Evolutionary conservation across 1,284 basidiomycete genomes (phyloP).

Genomic region (Cutaneotrichosporon sp.): DNA sequence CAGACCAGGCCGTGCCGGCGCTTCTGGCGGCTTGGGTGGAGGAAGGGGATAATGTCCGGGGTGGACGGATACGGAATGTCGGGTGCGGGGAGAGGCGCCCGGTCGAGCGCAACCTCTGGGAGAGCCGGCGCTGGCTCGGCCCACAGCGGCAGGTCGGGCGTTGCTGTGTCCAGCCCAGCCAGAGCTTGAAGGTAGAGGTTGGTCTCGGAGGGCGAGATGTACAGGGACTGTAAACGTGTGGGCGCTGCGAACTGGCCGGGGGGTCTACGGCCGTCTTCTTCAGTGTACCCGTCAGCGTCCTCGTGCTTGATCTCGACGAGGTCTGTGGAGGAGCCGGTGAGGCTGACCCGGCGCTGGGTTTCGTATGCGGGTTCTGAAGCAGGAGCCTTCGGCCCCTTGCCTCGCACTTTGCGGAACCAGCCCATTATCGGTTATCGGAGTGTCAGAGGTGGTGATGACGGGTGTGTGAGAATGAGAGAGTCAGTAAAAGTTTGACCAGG

Average conservation of each 20-base stretch:
- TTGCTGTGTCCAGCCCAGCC: constrained; percentile 26
- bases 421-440: too few relatives aligned
- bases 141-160: constrained; percentile 32
- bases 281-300: constrained; percentile 1
- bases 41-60: neutral
- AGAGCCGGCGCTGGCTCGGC: constrained; percentile 34
- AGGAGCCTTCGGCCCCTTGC: constrained; percentile 2
- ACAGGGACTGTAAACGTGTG: neutral
- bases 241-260: too few relatives aligned
- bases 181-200: constrained; percentile 42
- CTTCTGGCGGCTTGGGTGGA: neutral
- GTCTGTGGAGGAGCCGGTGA: neutral
- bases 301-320: neutral
- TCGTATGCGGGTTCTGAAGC: constrained; percentile 3
- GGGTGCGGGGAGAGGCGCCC: constrained; percentile 1
- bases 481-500: neutral
- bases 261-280: neutral
- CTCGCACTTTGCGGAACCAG: constrained; percentile 5
- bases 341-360: neutral
- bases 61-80: constrained; percentile 7
- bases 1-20: constrained; percentile 33
- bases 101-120: constrained; percentile 12
- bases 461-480: neutral
- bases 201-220: constrained; percentile 29
- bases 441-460: too few relatives aligned